Evolutionary conservation across 768 basidiomycete species (phyloP).

Genomic region (Lactifluus subvellereus): DNA sequence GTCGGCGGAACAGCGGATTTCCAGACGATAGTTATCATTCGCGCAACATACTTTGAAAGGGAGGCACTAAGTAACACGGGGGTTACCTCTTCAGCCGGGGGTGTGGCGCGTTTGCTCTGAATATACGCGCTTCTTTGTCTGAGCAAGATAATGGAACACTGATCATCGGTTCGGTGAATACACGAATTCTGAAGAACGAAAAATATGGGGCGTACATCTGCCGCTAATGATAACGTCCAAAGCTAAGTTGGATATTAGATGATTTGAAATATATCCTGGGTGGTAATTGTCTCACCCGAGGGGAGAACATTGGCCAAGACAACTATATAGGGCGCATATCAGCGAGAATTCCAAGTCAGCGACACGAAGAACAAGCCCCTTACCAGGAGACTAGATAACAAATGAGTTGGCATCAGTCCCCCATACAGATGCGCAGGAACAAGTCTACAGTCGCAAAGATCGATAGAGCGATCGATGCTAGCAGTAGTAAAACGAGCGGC

Average conservation of each 20-base stretch:
- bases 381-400: not conserved
- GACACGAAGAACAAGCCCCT: not conserved
- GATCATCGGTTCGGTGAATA: not conserved
- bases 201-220: not conserved
- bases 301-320: not conserved
- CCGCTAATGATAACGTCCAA: slow-evolving; percentile 3
- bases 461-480: not conserved
- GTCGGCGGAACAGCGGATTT: slow-evolving; percentile 13
- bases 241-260: not conserved
- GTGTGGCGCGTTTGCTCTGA: not conserved
- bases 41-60: not conserved
- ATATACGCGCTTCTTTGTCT: not conserved
- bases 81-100: not conserved
- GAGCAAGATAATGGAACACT: slow-evolving; percentile 7
- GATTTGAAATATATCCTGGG: not conserved
- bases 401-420: not conserved
- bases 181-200: not conserved
- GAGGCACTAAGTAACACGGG: not conserved
- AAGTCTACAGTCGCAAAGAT: not conserved
- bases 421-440: not conserved
- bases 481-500: not conserved
- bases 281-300: not conserved
- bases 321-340: not conserved
- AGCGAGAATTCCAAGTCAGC: not conserved
- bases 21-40: not conserved